Base-by-base conservation (phyloP, 2,329 filamentous ascomycete species). In the Colletotrichum lini region DNA sequence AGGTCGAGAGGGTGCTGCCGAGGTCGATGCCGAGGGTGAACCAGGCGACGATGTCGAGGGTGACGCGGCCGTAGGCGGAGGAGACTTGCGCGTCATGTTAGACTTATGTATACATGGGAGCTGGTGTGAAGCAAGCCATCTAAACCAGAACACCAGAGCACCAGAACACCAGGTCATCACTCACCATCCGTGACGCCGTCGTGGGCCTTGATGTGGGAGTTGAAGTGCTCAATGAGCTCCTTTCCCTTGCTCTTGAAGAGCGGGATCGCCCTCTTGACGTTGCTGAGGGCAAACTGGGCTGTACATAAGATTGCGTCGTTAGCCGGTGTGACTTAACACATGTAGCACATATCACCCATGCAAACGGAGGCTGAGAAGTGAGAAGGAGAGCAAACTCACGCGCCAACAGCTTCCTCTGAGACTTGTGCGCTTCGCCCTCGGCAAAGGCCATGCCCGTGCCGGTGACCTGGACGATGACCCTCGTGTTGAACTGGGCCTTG, bases 11-110 rank as follows among this genome's bases (percentile, higher is more conserved):
- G 4, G 82, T 76, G 13, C 79, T 79, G 2, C 76, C 72, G 23
- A 82, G 78, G 65, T 82, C 79, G 2, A 80, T 73, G 0, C 81
- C 80, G 9, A 82, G 75, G 7, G 78, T 78, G 3, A 78, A 78
- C 1, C 78, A 73, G 10, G 78, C 80, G 12, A 83, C 80, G 9
- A 83, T 78, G n/a, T 83, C 81, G 9, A 83, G 69, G 0, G 80
- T 78, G 18, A 78, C 72, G 56, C 78, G 75, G 16, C 78, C 80
- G 54, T 80, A 76, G 8, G 75, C 73, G n/a, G 74, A 76, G 5
- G 67, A 61, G n/a, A 70, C 67, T 67, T 30, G 26, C 26, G 26
- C 26, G 26, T 30, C 26, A 5, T 30, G 26, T 30, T 30, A 30
- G 26, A 30, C 6, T 3, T 30, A 30, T 30, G 26, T 30, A 30